phyloP scores from a whole-genome alignment of 768 basidiomycete species.

The Nidularia sp. region DNA sequence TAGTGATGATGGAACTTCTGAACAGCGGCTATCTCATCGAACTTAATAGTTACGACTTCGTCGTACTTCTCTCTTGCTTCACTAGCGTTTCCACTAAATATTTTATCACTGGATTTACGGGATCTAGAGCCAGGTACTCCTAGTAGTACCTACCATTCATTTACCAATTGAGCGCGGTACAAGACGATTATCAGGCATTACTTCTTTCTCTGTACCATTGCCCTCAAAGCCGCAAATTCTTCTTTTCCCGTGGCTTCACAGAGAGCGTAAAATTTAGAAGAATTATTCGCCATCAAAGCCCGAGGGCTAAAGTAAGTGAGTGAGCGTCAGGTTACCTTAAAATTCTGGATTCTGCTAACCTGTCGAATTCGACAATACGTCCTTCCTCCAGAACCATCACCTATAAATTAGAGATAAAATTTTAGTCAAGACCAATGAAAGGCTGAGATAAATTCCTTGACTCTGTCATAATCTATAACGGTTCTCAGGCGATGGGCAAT shows the following conservation, averaged over 20 bases:
- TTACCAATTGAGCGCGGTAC: too few species aligned
- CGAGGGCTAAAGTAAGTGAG: constrained; percentile 35
- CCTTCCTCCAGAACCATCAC: constrained; percentile 70
- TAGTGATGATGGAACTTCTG: too few species aligned
- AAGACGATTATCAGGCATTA: too few species aligned
- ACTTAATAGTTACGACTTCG: too few species aligned
- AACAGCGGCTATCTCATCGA: too few species aligned
- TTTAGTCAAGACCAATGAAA: too few species aligned
- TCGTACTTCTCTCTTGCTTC: too few species aligned
- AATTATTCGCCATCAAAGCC: constrained; percentile 46
- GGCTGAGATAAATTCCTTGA: constrained; percentile 20
- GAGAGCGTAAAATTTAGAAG: constrained; percentile 60
- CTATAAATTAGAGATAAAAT: too few species aligned
- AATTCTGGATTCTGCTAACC: constrained; percentile 18
- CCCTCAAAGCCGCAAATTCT: constrained; percentile 66
- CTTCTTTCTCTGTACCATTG: constrained; percentile 26
- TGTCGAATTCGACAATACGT: constrained; percentile 73
- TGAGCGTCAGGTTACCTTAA: not conserved
- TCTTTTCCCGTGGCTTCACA: constrained; percentile 73
- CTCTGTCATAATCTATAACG: constrained; percentile 82
- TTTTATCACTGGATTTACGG: too few species aligned
- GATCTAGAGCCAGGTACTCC: too few species aligned
- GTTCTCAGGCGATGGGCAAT: constrained; percentile 83
- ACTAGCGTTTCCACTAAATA: too few species aligned
- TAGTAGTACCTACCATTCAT: too few species aligned